Evolutionary conservation across 768 basidiomycete genomes (phyloP), one percentile per base, ranked within the genome.

Genomic region (Auricularia auricula-judae): DNA sequence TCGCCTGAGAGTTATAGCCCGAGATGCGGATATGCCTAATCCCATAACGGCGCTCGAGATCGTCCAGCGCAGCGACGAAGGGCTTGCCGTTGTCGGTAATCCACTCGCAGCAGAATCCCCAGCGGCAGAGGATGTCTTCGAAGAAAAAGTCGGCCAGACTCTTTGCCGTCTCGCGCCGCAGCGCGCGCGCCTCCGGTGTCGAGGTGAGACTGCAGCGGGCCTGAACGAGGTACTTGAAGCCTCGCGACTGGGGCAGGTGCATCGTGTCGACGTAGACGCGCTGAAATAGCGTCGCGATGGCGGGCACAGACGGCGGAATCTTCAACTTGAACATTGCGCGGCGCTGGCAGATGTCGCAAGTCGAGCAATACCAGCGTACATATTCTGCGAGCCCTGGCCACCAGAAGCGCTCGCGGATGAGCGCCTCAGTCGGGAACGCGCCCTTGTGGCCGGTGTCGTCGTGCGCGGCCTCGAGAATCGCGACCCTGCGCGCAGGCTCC

Each of bases 261-360:
- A 82, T 80, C 0, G 75, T 74, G 67, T 82, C 75, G 11, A 77
- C 68, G 43, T 80, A 74, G 0, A 75, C 71, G 35, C 76, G 76
- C 14, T 66, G 21, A 63, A 78, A 80, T 3, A 72, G 65, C 0
- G 65, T 61, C 1, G 68, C 62, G 1, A 72, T 70, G 0, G 42
- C 42, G 0, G 70, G 42, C 1, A 73, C 62, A 0, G 63, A 66
- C 0, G 71, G 68, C 0, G 70, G 73, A 5, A 71, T 68, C 1
- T 63, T 33, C 0, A 78, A 44, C 16, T 73, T 72, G 0, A 64
- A 11, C 0, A 67, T 65, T 0, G 70, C 68, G 0, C 71, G 65
- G 0, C 69, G 58, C 58, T 81, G 80, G 63, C 80, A 81, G 5
- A 69, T 62, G 56, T 79, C 75, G 63, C 80, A 80, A 0, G 75